phyloP scores from a whole-genome alignment of 441 rosid species.

The Hypseocharis bilobata region DNA sequence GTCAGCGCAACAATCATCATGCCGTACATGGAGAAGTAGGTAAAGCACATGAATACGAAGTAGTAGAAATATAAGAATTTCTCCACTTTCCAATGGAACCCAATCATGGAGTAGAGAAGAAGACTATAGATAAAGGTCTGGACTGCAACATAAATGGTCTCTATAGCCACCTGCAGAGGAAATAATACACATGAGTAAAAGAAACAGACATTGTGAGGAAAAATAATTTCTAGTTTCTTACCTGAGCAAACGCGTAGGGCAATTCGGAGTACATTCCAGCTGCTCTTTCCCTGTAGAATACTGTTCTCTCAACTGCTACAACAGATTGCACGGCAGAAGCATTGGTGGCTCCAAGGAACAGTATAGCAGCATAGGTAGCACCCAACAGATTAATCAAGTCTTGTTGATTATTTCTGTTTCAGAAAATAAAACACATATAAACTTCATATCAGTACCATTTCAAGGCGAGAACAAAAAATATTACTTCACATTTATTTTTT shows the following conservation, averaged over 20 bases:
- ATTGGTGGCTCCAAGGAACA: conserved; percentile 59
- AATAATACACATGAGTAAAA: not conserved
- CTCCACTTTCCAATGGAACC: not conserved
- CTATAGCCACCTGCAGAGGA: not conserved
- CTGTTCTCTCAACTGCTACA: conserved; percentile 47
- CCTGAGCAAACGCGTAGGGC: conserved; percentile 65
- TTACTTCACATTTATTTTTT: too few species aligned
- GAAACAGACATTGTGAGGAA: too few species aligned
- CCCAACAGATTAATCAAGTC: conserved; percentile 59
- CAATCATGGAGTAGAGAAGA: conserved; percentile 1
- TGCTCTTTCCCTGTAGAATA: conserved; percentile 63
- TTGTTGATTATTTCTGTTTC: conserved; percentile 30
- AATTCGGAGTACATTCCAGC: conserved; percentile 82
- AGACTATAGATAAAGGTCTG: not conserved
- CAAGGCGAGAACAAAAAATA: not conserved
- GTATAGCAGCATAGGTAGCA: conserved; percentile 54
- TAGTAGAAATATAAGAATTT: not conserved
- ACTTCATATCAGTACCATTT: not conserved
- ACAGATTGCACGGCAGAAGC: conserved; percentile 47
- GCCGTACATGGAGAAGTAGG: conserved; percentile 15
- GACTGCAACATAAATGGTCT: not conserved
- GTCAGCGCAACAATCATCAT: not conserved
- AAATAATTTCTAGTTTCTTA: too few species aligned
- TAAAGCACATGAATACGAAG: not conserved
- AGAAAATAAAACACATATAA: not conserved